A percentile compares a stretch with the other conserved stretches of the same genome.
These are phyloP conservation scores for Anthracocystis walkeri DNA, from an alignment of 1,284 basidiomycete genomes.

Conservation along the genomic window DNA sequence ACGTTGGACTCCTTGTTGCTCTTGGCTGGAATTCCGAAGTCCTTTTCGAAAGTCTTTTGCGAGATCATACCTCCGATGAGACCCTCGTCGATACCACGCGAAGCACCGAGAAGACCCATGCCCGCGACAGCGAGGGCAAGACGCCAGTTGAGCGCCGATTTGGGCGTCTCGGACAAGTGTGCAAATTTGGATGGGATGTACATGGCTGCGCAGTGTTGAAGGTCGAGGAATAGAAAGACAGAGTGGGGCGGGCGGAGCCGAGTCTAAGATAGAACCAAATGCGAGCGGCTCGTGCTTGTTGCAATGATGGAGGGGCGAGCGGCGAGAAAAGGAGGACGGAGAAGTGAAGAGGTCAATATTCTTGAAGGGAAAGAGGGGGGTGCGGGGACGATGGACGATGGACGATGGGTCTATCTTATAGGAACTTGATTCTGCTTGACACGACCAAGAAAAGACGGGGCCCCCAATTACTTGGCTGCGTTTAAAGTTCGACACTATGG, in stretches of 20 bases:
- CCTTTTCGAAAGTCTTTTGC: slow-evolving; percentile 43
- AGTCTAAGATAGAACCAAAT: slow-evolving; percentile 22
- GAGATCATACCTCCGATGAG: slow-evolving; percentile 49
- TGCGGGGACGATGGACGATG: neutral
- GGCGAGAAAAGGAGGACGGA: too few relatives aligned
- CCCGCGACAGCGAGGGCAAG: slow-evolving; percentile 37
- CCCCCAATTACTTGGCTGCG: neutral
- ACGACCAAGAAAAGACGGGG: neutral
- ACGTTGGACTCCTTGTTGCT: slow-evolving; percentile 46
- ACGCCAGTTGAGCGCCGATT: slow-evolving; percentile 50
- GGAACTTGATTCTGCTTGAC: neutral
- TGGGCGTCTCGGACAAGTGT: slow-evolving; percentile 49
- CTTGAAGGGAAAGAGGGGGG: neutral
- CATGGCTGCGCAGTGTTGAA: slow-evolving; percentile 11
- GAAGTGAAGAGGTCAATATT: neutral
- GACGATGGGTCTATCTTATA: neutral
- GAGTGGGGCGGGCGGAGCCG: slow-evolving; percentile 11
- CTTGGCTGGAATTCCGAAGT: slow-evolving; percentile 31
- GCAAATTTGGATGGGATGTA: slow-evolving; percentile 48
- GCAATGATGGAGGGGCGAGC: neutral
- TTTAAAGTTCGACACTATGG: too few relatives aligned
- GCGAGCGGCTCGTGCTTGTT: neutral
- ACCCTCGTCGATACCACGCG: slow-evolving; percentile 51
- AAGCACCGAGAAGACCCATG: slow-evolving; percentile 51
- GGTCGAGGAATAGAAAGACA: neutral